Evolutionary conservation across 2,329 filamentous ascomycete species (phyloP).

Genomic region (Ceratocystis destructans): DNA sequence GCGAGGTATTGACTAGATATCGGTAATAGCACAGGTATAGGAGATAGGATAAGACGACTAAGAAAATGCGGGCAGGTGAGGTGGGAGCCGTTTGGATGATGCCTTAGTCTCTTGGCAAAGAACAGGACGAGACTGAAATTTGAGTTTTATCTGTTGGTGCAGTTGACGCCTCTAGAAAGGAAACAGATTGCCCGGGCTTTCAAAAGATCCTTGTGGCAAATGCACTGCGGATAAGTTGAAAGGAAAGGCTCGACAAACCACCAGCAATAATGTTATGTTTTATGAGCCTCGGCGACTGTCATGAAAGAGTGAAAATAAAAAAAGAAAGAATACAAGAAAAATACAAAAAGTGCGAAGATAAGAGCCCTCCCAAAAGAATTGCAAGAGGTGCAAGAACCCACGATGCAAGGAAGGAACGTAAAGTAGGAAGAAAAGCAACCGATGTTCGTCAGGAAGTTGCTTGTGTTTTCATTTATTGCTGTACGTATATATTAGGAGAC

Average conservation of each 20-base stretch:
- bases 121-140: background rate
- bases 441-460: background rate
- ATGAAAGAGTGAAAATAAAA: background rate
- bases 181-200: background rate
- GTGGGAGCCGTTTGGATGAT: background rate
- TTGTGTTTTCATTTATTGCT: background rate
- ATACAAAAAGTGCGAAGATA: background rate
- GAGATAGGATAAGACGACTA: background rate
- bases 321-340: background rate
- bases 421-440: background rate
- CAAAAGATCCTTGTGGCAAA: too few species aligned
- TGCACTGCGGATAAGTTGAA: background rate
- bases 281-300: background rate
- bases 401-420: background rate
- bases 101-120: background rate
- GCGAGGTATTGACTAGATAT: background rate
- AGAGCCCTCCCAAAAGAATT: background rate
- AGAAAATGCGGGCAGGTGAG: background rate
- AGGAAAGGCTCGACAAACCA: background rate
- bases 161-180: background rate
- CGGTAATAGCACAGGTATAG: too few species aligned
- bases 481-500: background rate
- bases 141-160: background rate
- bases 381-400: background rate
- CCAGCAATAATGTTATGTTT: background rate